Conservation (phyloP, 768 basidiomycete species). For the Boletus vermiculosoides region DNA sequence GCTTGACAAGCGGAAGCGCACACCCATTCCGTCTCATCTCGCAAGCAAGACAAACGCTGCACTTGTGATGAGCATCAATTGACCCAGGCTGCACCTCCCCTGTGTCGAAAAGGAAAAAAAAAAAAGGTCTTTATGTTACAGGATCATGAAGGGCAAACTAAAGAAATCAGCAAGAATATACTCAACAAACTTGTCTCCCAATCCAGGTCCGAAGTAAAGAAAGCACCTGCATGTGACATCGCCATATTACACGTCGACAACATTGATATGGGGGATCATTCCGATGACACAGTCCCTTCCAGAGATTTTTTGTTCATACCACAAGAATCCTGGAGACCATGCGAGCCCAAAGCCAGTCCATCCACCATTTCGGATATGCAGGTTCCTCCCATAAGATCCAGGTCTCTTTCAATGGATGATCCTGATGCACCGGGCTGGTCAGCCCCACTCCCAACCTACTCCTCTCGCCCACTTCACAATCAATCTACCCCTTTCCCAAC, state of each 20-base stretch:
- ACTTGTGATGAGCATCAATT: neutral
- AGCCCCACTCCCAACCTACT: too few relatives aligned
- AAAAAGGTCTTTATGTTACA: neutral
- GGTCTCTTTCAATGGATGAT: too few relatives aligned
- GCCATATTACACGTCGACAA: neutral
- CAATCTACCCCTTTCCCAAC: too few relatives aligned
- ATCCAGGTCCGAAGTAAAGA: neutral
- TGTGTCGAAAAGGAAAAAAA: neutral
- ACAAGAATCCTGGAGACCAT: neutral
- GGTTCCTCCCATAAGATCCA: too few relatives aligned
- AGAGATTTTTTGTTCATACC: neutral
- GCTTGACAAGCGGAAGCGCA: neutral
- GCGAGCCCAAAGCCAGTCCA: neutral
- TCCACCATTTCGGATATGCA: neutral
- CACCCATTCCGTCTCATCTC: neutral
- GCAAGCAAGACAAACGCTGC: rapidly evolving
- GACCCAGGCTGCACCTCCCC: neutral
- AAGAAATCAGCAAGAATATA: neutral
- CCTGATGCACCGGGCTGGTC: too few relatives aligned
- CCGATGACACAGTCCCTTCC: neutral
- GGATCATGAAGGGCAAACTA: neutral
- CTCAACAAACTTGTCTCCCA: neutral
- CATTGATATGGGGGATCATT: neutral
- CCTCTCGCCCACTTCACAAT: too few relatives aligned
- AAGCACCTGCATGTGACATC: neutral